phyloP scores from a whole-genome alignment of 345 rosid genomes.

The Bruguiera gymnorhiza region DNA sequence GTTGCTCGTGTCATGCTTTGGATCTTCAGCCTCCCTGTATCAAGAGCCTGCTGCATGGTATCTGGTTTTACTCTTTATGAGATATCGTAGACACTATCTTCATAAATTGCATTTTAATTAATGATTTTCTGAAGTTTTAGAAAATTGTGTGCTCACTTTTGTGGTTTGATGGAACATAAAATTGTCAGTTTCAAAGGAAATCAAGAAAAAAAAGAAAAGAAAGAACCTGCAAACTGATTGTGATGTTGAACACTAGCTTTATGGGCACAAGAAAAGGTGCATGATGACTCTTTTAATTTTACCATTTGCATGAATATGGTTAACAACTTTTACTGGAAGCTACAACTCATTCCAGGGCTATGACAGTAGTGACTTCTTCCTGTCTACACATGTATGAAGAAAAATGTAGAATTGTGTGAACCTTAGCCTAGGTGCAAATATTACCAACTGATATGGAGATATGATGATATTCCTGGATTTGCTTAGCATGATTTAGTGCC shows the following conservation, averaged over 20 bases:
- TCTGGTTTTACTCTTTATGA: not conserved
- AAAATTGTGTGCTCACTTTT: not conserved
- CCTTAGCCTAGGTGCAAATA: too few relatives aligned
- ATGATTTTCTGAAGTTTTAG: too few relatives aligned
- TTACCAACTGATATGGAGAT: too few relatives aligned
- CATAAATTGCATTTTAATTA: too few relatives aligned
- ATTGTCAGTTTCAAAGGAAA: not conserved
- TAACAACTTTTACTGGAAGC: not conserved
- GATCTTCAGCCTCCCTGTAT: conserved; percentile 67
- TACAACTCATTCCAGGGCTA: not conserved
- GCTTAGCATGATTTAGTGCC: too few relatives aligned
- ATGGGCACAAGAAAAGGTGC: not conserved
- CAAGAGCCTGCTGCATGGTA: conserved; percentile 95
- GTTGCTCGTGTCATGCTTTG: conserved; percentile 85
- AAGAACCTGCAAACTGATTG: not conserved
- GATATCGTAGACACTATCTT: not conserved
- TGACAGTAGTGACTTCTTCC: too few relatives aligned
- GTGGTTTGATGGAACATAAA: not conserved
- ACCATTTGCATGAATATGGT: not conserved
- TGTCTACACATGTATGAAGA: too few relatives aligned
- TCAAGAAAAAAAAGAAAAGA: not conserved
- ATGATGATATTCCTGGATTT: too few relatives aligned
- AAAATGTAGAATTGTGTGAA: too few relatives aligned
- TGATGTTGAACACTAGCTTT: not conserved
- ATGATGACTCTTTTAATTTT: not conserved